Conservation (phyloP, 805 yeast genomes). For the Metschnikowia picachoensis region DNA sequence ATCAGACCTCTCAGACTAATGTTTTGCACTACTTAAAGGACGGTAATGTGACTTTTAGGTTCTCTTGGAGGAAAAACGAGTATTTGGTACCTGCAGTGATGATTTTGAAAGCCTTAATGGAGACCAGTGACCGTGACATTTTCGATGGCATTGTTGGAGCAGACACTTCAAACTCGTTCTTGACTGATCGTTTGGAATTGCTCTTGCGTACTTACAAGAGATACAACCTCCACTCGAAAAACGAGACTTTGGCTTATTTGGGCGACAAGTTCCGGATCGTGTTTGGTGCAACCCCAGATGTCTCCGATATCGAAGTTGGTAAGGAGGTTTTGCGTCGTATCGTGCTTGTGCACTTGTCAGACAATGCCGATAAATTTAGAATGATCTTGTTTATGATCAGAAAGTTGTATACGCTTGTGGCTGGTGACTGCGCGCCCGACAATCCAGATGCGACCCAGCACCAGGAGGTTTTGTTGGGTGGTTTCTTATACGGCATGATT, state of each 20-base stretch:
- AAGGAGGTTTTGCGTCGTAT: slow-evolving; percentile 75
- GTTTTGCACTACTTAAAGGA: slow-evolving; percentile 94
- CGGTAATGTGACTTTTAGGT: slow-evolving; percentile 94
- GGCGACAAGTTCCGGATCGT: slow-evolving; percentile 97
- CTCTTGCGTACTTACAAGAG: slow-evolving; percentile 83
- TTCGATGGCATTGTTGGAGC: slow-evolving; percentile 95
- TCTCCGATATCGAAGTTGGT: slow-evolving; percentile 88
- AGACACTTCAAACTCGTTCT: slow-evolving; percentile 81
- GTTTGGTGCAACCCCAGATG: slow-evolving; percentile 83
- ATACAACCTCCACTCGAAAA: slow-evolving; percentile 71
- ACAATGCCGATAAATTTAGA: slow-evolving; percentile 76
- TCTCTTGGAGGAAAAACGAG: slow-evolving; percentile 96
- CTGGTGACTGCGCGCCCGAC: slow-evolving; percentile 95
- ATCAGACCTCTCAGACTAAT: slow-evolving; percentile 95
- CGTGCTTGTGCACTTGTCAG: slow-evolving; percentile 81
- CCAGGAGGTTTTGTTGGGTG: slow-evolving; percentile 94
- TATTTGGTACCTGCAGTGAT: slow-evolving; percentile 89
- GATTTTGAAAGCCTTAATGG: slow-evolving; percentile 85
- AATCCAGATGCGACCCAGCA: slow-evolving; percentile 99
- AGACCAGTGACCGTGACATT: slow-evolving; percentile 90
- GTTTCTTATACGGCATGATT: slow-evolving; percentile 95
- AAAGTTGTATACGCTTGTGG: slow-evolving; percentile 89
- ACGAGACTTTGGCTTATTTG: slow-evolving; percentile 86
- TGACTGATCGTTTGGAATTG: slow-evolving; percentile 96
- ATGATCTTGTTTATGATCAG: slow-evolving; percentile 91